A percentile compares a stretch with the other conserved stretches of the same genome.
Conservation (phyloP, 2,329 filamentous ascomycete genomes). For the Fusarium sp. region DNA sequence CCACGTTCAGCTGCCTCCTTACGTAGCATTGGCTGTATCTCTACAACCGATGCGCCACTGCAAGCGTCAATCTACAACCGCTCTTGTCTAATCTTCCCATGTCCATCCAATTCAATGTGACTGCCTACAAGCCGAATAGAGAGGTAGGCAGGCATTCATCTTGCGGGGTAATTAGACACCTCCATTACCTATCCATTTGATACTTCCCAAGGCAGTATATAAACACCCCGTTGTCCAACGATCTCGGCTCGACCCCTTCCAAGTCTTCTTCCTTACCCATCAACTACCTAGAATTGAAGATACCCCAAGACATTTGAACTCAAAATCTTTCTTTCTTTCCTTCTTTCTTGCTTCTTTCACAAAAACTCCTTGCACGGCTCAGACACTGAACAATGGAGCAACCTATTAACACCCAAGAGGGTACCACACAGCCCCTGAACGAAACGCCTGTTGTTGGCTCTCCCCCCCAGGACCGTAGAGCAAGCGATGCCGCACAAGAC, state of each 20-base stretch:
- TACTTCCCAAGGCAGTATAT: conserved; percentile 25
- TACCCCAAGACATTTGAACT: not conserved
- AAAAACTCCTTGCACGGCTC: not conserved
- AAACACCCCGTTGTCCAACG: conserved; percentile 13
- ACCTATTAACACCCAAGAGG: conserved; percentile 37
- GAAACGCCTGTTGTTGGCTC: conserved; percentile 44
- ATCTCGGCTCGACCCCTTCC: not conserved
- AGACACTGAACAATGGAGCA: conserved; percentile 38
- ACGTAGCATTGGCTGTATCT: conserved; percentile 9
- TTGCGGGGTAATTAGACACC: conserved; percentile 42
- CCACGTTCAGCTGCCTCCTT: conserved; percentile 20
- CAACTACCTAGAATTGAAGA: not conserved
- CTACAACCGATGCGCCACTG: not conserved
- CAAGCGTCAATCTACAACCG: not conserved
- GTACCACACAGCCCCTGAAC: conserved; percentile 42
- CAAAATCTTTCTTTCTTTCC: not conserved
- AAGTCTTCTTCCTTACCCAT: not conserved
- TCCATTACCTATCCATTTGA: conserved; percentile 11
- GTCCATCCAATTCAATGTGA: not conserved
- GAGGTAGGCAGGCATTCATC: conserved; percentile 17
- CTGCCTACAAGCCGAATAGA: not conserved
- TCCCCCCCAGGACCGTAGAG: conserved; percentile 28
- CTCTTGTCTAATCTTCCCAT: not conserved
- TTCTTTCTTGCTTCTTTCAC: no score
- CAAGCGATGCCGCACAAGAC: conserved; percentile 43